Conservation (phyloP, 495 filamentous ascomycete genomes). For the Darksidea phi region DNA sequence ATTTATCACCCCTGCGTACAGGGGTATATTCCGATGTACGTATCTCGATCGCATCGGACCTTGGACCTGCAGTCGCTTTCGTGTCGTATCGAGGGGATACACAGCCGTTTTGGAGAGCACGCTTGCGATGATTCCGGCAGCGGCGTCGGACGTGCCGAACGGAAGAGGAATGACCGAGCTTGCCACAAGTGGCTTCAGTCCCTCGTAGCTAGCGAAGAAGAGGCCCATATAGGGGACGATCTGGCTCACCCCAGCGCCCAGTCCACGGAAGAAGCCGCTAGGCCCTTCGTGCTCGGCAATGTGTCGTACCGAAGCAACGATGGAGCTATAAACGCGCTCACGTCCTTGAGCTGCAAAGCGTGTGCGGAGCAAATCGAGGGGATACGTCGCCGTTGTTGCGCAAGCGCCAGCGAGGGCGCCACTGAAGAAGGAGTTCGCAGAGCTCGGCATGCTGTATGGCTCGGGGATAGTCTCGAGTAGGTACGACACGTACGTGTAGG, state of each 20-base stretch:
- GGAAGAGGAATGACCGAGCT: constrained; percentile 34
- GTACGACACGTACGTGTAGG: constrained; percentile 71
- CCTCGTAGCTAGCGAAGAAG: constrained; percentile 89
- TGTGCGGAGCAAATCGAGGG: constrained; percentile 88
- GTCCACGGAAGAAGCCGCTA: constrained; percentile 80
- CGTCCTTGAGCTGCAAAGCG: constrained; percentile 92
- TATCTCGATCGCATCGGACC: constrained; percentile 78
- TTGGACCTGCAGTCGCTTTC: constrained; percentile 94
- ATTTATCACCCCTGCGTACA: constrained; percentile 61
- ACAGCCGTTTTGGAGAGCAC: constrained; percentile 82
- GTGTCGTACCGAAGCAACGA: constrained; percentile 64
- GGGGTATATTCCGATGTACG: constrained; percentile 83
- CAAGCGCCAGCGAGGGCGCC: constrained; percentile 76
- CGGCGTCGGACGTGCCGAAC: constrained; percentile 74
- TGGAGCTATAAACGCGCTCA: constrained; percentile 72
- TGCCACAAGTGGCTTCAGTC: constrained; percentile 57
- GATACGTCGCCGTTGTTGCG: constrained; percentile 85
- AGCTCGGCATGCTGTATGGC: constrained; percentile 53
- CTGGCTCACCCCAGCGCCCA: constrained; percentile 75
- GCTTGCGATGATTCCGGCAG: constrained; percentile 74
- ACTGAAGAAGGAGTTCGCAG: constrained; percentile 68
- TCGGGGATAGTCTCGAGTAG: constrained; percentile 54
- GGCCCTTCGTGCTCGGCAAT: constrained; percentile 74
- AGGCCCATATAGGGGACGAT: constrained; percentile 95
- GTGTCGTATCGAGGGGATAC: constrained; percentile 89